Evolutionary conservation across 163 green algal species (phyloP).

Genomic region (Chlamydomonas reinhardtii): DNA sequence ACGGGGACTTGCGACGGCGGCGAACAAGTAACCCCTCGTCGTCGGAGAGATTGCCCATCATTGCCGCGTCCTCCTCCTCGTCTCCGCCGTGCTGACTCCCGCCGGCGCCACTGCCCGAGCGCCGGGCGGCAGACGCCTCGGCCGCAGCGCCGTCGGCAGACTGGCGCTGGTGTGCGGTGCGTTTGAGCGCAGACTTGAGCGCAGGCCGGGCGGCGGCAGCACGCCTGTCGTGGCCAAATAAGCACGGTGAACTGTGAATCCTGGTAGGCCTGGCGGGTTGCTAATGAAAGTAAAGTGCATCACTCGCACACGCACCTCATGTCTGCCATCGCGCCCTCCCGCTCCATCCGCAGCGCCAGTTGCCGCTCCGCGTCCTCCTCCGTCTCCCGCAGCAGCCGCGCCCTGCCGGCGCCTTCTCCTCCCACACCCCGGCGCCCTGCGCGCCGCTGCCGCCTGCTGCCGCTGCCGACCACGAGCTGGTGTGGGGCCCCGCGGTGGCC

Average conservation of each 20-base stretch:
- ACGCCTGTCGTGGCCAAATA: not conserved
- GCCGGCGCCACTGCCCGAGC: too few relatives aligned
- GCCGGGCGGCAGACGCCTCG: too few relatives aligned
- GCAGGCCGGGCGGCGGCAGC: not conserved
- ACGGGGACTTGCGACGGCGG: not conserved
- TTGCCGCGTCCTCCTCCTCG: not conserved
- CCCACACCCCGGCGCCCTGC: not conserved
- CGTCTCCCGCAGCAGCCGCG: slow-evolving; percentile 19
- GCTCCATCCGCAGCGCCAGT: slow-evolving; percentile 25
- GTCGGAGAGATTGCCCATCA: too few relatives aligned
- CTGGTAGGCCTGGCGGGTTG: too few relatives aligned
- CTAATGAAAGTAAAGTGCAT: too few relatives aligned
- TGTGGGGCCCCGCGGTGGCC: too few relatives aligned
- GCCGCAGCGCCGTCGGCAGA: too few relatives aligned
- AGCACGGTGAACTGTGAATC: too few relatives aligned
- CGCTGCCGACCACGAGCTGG: too few relatives aligned
- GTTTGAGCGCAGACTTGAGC: slow-evolving; percentile 26
- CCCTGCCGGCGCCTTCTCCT: not conserved
- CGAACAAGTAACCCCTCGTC: not conserved
- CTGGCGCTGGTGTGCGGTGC: not conserved
- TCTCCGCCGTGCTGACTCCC: too few relatives aligned
- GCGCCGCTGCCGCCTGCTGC: not conserved
- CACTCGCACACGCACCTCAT: not conserved
- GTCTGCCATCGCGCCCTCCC: slow-evolving; percentile 24
- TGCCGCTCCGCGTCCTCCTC: slow-evolving; percentile 29